Base-by-base conservation (phyloP, 2,329 filamentous ascomycete species). In the Dothideomycetes sp. region DNA sequence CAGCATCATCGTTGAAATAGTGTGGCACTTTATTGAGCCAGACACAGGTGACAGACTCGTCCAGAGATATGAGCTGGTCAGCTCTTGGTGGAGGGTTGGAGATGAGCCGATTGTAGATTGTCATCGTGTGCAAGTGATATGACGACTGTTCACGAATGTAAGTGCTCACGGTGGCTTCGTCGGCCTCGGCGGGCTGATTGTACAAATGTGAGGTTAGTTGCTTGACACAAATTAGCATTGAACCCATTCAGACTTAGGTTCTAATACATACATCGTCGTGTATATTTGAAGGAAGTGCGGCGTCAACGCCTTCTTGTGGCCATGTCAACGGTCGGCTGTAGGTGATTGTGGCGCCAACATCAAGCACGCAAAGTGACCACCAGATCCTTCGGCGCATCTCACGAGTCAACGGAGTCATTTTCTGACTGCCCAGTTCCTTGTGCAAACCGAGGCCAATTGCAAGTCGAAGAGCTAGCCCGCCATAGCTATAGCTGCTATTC, bases 391-490 rank as follows among this genome's bases (percentile, higher is more conserved):
- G 46, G 12, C 58, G 45, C 15, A 59, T 54, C 37, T 61, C 57
- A 48, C 56, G 53, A 8, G 49, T 48, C 3, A 60, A 50, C 4
- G 66, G 58, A 31, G 59, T 60, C 31, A 66, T 66, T 27, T 66
- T 59, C 63, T 64, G 67, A 8, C 61, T 59, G 12, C 59, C 61
- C 41, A 71, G 68, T 43, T 70, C 66, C 43, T 68, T 68, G 44
- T 70, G 67, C n/a, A 70, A 54, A 1, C 66, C 66, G 11, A 71
- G 50, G 27, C 65, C 65, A 55, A 70, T 65, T 1, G 68, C 65
- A 61, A 70, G 68, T 34, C 65, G 55, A 16, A 67, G 57, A n/a
- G 66, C 66, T 12, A 70, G 47, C 1, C 68, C 68, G 5, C 68
- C 49, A 44, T 66, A 68, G 36, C 66, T 69, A 55, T 65, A 70